Evolutionary conservation across 495 filamentous ascomycete species (phyloP), one percentile per base, ranked within the genome.

Genomic region (Xylaria cubensis): DNA sequence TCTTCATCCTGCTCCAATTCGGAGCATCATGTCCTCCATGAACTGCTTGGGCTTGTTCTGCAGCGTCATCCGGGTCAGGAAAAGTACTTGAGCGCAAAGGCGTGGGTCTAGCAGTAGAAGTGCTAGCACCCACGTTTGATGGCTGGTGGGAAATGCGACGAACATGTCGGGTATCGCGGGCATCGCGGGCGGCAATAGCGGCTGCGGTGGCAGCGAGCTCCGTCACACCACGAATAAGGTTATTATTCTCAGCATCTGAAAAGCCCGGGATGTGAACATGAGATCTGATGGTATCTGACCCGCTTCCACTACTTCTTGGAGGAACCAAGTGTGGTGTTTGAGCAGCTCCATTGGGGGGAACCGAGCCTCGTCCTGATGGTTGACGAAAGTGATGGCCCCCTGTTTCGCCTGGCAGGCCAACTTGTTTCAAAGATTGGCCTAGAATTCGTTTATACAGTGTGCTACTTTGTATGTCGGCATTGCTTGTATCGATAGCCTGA

Each of bases 1-100:
- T 95, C 87, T 98, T 97, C 48, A 88, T 88, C 74, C 93, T 91
- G 72, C 95, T 93, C 96, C 96, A 99, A 77, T 99, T 99, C 0
- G 96, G 96, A 19, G 96, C 96, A 81, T 99, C 96, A 77, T 99
- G 97, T 41, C 97, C 95, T 72, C 94, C 95, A 41, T 86, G 72
- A 81, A 88, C 82, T 76, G 84, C 81, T 82, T 88, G 85, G 73
- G 86, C 74, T 12, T 76, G 64, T 32, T 81, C 81, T 46, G 76
- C 81, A 24, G 76, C 70, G 42, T 83, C 80, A 15, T 86, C 86
- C 36, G 74, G 64, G 39, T 84, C 82, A 0, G 80, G 81, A 48
- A 85, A 82, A 15, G 83, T 81, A n/a, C 74, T 73, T 13, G 82
- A 72, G 21, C 86, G 84, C 46, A 79, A 66, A 5, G 81, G 78